phyloP scores from a whole-genome alignment of 2,329 filamentous ascomycete species.

The Escovopsis sp. region DNA sequence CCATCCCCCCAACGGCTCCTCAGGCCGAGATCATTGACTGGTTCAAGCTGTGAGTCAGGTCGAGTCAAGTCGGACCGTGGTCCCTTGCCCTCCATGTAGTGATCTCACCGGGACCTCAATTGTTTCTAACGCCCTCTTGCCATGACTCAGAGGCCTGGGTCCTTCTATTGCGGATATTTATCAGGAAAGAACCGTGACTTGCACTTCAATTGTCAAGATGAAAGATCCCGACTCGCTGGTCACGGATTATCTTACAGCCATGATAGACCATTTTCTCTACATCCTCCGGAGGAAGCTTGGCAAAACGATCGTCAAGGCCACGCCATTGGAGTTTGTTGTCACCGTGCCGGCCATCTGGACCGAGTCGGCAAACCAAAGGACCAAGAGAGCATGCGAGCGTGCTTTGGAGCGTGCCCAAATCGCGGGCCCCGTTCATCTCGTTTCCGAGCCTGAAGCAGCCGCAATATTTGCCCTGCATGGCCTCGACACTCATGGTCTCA shows the following conservation, averaged over 20 bases:
- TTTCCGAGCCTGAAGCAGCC: constrained; percentile 36
- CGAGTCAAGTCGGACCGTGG: too few relatives aligned
- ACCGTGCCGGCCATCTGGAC: constrained; percentile 44
- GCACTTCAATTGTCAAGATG: too few relatives aligned
- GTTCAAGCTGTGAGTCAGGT: constrained; percentile 31
- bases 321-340: constrained; percentile 33
- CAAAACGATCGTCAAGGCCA: constrained; percentile 24
- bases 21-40: constrained; percentile 26
- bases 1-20: constrained; percentile 24
- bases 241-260: constrained; percentile 31
- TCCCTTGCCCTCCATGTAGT: neutral
- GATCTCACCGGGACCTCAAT: too few relatives aligned
- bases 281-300: constrained; percentile 29
- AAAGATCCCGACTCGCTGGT: constrained; percentile 23
- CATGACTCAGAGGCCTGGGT: too few relatives aligned
- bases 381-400: constrained; percentile 26
- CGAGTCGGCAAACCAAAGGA: constrained; percentile 35
- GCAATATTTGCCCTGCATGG: constrained; percentile 30
- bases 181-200: too few relatives aligned
- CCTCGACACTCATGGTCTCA: constrained; percentile 23
- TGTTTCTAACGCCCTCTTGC: neutral
- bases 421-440: constrained; percentile 22
- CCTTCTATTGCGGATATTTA: too few relatives aligned
- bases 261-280: constrained; percentile 29
- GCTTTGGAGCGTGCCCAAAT: constrained; percentile 17